Evolutionary conservation across 2,329 filamentous ascomycete species (phyloP), one percentile per base, ranked within the genome.

Genomic region (Hypoxylon sp.): DNA sequence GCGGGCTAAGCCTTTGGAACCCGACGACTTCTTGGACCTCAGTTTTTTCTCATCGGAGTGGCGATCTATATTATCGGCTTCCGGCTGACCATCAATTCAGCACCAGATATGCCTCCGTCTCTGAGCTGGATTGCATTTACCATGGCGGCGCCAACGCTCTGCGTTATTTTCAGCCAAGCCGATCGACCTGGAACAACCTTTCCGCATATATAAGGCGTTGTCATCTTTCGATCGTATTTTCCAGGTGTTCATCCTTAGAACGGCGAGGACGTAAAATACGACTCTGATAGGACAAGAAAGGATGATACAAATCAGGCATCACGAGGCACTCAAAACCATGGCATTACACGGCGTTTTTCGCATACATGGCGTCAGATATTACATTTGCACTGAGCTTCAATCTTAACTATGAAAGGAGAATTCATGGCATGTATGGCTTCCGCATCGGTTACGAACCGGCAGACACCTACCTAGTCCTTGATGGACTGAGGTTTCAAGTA

Each of bases 301-400:
- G 37, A 51, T 21, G 21, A 50, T 52, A 56, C 52, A 46, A 41
- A 51, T 11, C 23, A 48, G 21, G 29, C 32, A 67, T 59, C 14
- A 39, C 63, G 30, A 60, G 56, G 48, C 57, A 16, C 21, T 52
- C 21, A 41, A 45, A 54, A 41, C 12, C 47, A 68, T 66, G 47
- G 59, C 66, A 69, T 69, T 51, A 60, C 30, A 32, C 43, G 67
- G 67, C 66, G 66, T 69, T 69, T n/a, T 21, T 69, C 50, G 50
- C 67, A 64, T 62, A 66, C 55, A 55, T 19, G 47, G 51, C 43
- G 34, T 50, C 34, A 55, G 55, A 51, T 27, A 30, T 57, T 29
- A 55, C 27, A 67, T 67, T 61, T 64, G 29, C 48, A 45, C 27
- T 46, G 53, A 63, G 55, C 52, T 61, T 58, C 12, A 25, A 41